phyloP scores from a whole-genome alignment of 495 filamentous ascomycete species.

The Podospora comata region DNA sequence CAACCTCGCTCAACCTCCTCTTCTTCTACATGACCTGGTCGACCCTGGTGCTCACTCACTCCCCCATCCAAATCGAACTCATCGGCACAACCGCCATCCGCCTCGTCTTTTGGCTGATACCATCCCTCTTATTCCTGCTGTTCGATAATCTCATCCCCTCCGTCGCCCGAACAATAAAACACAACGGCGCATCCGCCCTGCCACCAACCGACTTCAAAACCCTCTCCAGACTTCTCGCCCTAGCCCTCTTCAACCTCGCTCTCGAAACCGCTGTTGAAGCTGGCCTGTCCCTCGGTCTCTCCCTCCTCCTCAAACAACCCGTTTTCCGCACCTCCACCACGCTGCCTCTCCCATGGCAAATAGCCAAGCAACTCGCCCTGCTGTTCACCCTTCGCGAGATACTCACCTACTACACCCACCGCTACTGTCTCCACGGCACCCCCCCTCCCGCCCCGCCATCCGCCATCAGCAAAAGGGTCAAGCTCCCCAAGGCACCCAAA shows the following conservation, averaged over 20 bases:
- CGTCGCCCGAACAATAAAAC: slow-evolving; percentile 64
- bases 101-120: slow-evolving; percentile 68
- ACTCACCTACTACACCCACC: slow-evolving; percentile 68
- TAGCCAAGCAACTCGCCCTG: slow-evolving; percentile 62
- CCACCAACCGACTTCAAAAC: slow-evolving; percentile 52
- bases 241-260: slow-evolving; percentile 64
- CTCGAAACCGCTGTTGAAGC: slow-evolving; percentile 57
- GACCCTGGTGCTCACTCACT: slow-evolving; percentile 73
- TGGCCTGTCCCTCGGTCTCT: slow-evolving; percentile 40
- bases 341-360: slow-evolving; percentile 48
- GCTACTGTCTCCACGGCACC: slow-evolving; percentile 61
- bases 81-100: slow-evolving; percentile 64
- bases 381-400: slow-evolving; percentile 58
- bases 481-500: slow-evolving; percentile 23
- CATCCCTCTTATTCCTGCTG: slow-evolving; percentile 67
- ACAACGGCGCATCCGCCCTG: slow-evolving; percentile 60
- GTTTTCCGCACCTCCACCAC: slow-evolving; percentile 44
- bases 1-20: slow-evolving; percentile 75
- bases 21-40: slow-evolving; percentile 93
- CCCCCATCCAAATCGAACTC: slow-evolving; percentile 72
- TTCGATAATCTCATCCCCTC: slow-evolving; percentile 70
- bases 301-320: slow-evolving; percentile 31
- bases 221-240: slow-evolving; percentile 41
- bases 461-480: neutral
- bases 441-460: slow-evolving; percentile 25